Evolutionary conservation across 164 flowering plant species (phyloP).

Genomic region (Magnolia kwangsiensis): DNA sequence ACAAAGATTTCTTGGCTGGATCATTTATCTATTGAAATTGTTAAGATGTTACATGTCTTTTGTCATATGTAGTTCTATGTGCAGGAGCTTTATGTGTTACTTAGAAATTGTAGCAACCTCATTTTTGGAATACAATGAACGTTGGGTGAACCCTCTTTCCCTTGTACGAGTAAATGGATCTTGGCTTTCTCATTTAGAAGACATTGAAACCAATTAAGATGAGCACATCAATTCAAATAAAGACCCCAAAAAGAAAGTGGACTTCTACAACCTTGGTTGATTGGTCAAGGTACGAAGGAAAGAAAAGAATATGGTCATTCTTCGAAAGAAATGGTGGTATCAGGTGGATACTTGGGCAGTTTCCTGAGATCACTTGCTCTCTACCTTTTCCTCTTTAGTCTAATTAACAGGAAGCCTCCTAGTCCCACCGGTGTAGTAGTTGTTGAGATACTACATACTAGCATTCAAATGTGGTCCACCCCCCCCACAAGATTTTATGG

Average conservation of each 20-base stretch:
- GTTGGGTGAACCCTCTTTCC: neutral
- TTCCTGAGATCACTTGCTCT: neutral
- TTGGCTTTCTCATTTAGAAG: neutral
- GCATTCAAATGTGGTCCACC: too few relatives aligned
- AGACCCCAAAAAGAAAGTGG: too few relatives aligned
- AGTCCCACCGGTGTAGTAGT: neutral
- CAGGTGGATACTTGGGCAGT: neutral
- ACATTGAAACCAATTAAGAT: neutral
- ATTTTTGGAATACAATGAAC: neutral
- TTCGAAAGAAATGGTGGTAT: too few relatives aligned
- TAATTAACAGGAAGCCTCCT: neutral
- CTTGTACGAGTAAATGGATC: neutral
- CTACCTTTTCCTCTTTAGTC: neutral
- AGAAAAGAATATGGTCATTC: neutral
- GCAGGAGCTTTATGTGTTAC: neutral
- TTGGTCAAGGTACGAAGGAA: neutral
- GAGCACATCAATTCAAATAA: too few relatives aligned
- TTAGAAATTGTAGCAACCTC: neutral
- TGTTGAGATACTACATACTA: neutral
- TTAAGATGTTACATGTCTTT: neutral
- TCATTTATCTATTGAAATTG: too few relatives aligned
- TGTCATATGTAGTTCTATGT: neutral
- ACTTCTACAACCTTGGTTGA: too few relatives aligned
- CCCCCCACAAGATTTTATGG: too few relatives aligned
- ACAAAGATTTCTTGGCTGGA: neutral